A percentile compares a stretch with the other conserved stretches of the same genome.
phyloP scores from a whole-genome alignment of 169 alveolate genomes.

The Sarcocystis neurona region DNA sequence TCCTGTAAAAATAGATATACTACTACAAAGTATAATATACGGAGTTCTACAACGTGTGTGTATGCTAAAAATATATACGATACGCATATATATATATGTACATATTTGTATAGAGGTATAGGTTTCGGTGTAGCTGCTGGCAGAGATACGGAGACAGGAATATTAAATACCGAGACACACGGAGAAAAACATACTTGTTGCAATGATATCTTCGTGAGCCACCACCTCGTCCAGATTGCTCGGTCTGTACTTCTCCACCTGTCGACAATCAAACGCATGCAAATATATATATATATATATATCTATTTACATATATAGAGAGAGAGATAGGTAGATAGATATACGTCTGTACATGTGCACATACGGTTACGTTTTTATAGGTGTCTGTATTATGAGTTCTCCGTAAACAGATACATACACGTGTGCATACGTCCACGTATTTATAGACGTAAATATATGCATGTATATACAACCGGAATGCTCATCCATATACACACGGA shows the following conservation, averaged over 20 bases:
- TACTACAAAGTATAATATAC: too few relatives aligned
- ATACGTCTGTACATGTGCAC: too few relatives aligned
- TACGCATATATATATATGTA: not conserved
- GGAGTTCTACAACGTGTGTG: not conserved
- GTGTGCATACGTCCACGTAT: not conserved
- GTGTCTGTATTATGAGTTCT: too few relatives aligned
- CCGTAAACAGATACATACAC: too few relatives aligned
- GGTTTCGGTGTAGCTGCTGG: not conserved
- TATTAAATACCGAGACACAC: not conserved
- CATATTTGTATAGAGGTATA: not conserved
- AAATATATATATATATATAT: not conserved
- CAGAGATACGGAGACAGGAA: not conserved
- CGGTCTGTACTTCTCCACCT: conserved; percentile 97
- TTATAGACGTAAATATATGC: too few relatives aligned
- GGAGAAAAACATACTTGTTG: conserved; percentile 78
- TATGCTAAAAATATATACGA: not conserved
- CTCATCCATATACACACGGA: too few relatives aligned
- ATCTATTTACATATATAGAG: not conserved
- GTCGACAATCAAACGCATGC: not conserved
- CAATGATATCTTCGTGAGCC: conserved; percentile 93
- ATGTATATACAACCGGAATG: too few relatives aligned
- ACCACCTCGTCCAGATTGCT: conserved; percentile 89
- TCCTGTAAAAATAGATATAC: too few relatives aligned
- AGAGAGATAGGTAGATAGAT: not conserved
- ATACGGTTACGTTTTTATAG: too few relatives aligned